A percentile compares a stretch with the other conserved stretches of the same genome.
These are phyloP conservation scores for Diaporthe citrichinensis DNA, from an alignment of 2,329 filamentous ascomycete species.

Conservation along the genomic window DNA sequence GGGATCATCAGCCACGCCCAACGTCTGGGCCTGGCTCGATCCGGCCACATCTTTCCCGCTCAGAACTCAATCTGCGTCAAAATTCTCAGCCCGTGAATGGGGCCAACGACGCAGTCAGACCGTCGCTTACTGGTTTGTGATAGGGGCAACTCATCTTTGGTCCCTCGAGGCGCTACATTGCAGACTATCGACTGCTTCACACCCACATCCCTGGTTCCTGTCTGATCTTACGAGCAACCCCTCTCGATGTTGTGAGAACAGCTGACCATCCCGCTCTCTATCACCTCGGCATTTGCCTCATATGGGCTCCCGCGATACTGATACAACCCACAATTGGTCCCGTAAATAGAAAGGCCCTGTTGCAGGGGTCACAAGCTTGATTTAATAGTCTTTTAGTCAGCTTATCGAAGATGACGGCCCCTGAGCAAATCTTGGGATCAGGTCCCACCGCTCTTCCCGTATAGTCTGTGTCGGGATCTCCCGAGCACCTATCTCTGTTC, in stretches of 20 bases:
- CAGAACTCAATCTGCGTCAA: neutral
- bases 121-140: neutral
- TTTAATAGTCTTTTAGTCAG: slow-evolving; percentile 27
- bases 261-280: slow-evolving; percentile 19
- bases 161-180: neutral
- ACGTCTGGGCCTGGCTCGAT: slow-evolving; percentile 14
- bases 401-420: slow-evolving; percentile 11
- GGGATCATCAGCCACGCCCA: slow-evolving; percentile 24
- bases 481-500: slow-evolving; percentile 13
- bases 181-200: slow-evolving; percentile 31
- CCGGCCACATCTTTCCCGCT: slow-evolving; percentile 3
- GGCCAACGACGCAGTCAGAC: slow-evolving; percentile 8
- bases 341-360: neutral
- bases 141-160: neutral
- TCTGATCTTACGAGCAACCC: slow-evolving; percentile 1
- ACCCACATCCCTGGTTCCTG: neutral
- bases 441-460: slow-evolving; percentile 24
- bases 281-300: slow-evolving; percentile 3
- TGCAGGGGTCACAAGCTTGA: neutral
- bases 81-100: neutral
- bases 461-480: slow-evolving; percentile 8
- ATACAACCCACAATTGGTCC: neutral
- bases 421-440: slow-evolving; percentile 12
- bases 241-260: neutral
- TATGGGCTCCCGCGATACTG: neutral